Percentiles rank a stretch among this genome's conserved stretches.
These are phyloP conservation scores for Neurospora sp. DNA, from an alignment of 495 filamentous ascomycete species.

Conservation along the genomic window DNA sequence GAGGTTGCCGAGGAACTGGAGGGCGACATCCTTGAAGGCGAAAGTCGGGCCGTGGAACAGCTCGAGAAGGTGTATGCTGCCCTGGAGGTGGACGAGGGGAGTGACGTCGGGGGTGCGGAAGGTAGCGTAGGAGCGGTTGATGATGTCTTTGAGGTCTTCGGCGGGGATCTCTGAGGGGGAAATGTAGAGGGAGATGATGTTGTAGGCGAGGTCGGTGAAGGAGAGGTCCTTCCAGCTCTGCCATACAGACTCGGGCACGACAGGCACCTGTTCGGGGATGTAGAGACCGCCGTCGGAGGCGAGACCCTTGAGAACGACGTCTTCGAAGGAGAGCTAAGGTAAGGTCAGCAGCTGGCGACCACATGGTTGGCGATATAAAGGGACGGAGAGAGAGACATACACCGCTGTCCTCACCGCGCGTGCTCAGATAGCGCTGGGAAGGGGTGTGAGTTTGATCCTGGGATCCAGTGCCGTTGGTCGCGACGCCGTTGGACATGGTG, in stretches of 20 bases:
- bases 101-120: slow-evolving; percentile 70
- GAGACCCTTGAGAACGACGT: slow-evolving; percentile 83
- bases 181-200: slow-evolving; percentile 73
- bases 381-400: slow-evolving; percentile 35
- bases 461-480: slow-evolving; percentile 9
- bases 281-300: slow-evolving; percentile 84
- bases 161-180: slow-evolving; percentile 69
- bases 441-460: slow-evolving; percentile 36
- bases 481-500: slow-evolving; percentile 19
- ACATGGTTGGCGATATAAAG: neutral
- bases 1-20: slow-evolving; percentile 87
- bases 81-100: slow-evolving; percentile 59
- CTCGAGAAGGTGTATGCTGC: slow-evolving; percentile 75
- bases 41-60: slow-evolving; percentile 98
- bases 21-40: slow-evolving; percentile 85
- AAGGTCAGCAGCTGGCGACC: neutral
- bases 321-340: slow-evolving; percentile 74
- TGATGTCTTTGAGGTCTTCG: slow-evolving; percentile 69
- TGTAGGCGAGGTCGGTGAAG: slow-evolving; percentile 69
- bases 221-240: slow-evolving; percentile 62
- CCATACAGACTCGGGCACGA: slow-evolving; percentile 45
- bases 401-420: slow-evolving; percentile 67
- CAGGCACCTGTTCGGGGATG: slow-evolving; percentile 73
- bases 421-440: slow-evolving; percentile 74
- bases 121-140: slow-evolving; percentile 69